Evolutionary conservation across 192 early-diverging fungal genomes (phyloP), one percentile per base, ranked within the genome.

Genomic region (Phlyctochytrium arcticum): DNA sequence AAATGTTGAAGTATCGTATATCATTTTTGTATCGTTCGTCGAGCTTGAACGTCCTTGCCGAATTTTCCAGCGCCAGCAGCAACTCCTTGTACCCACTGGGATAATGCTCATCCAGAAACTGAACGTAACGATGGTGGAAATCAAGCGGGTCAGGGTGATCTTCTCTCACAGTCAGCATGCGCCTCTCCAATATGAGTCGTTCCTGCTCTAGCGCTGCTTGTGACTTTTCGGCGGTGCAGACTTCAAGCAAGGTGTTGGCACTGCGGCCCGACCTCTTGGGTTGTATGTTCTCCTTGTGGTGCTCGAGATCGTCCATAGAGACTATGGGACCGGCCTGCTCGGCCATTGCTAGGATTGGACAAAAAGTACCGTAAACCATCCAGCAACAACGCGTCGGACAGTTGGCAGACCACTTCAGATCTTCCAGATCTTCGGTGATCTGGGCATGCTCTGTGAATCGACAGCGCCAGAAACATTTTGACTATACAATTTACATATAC

Each of bases 241-340:
- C 17, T 24, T 48, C 23, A 30, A 59, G 46, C 26, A 80, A 46
- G 3, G 61, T 58, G 0, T 76, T 61, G 1, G 86, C 89, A 39
- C 80, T 85, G 7, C 90, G 80, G 10, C 90, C 90, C 26, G 85
- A 68, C 4, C 72, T 69, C 7, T 83, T 59, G 21, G 89, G 89
- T 30, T 80, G 72, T 34, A 92, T 88, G 74, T 92, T 92, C 71
- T 92, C 90, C 64, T 89, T 89, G 49, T 92, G 84, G 36, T 80
- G 67, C 63, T 90, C 89, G 32, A 92, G 29, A 32, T 27, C 57
- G 58, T 69, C 68, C 68, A 69, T 69, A 6, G 23, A 15, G 35
- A 62, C 57, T 10, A 66, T 63, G n/a, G 55, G 2, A 0, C 26
- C 26, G 12, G 1, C 50, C 27, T 53, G 17, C 50, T 53, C 50